A percentile compares a stretch with the other conserved stretches of the same genome.
phyloP scores from a whole-genome alignment of 2,329 filamentous ascomycete species.

The Knufia fluminis region DNA sequence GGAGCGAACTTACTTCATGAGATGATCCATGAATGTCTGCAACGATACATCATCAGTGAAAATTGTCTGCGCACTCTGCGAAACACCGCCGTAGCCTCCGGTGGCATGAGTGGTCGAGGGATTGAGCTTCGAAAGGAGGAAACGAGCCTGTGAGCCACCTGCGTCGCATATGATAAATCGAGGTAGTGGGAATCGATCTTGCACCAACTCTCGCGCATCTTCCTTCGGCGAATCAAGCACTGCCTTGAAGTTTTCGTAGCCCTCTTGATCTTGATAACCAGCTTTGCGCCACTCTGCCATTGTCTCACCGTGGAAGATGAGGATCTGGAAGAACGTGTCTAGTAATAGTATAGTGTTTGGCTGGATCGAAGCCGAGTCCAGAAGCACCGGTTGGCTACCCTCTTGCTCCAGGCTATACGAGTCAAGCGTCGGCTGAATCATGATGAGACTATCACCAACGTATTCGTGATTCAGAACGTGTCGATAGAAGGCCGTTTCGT shows the following conservation, averaged over 20 bases:
- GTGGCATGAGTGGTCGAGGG: slow-evolving; percentile 94
- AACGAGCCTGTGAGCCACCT: slow-evolving; percentile 95
- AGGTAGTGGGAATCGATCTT: slow-evolving; percentile 93
- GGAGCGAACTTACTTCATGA: slow-evolving; percentile 75
- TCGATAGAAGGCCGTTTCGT: slow-evolving; percentile 97
- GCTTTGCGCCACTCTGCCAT: slow-evolving; percentile 97
- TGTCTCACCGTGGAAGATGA: slow-evolving; percentile 98
- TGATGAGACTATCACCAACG: slow-evolving; percentile 89
- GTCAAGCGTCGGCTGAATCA: slow-evolving; percentile 97
- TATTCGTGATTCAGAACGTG: slow-evolving; percentile 97
- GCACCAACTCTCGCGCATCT: slow-evolving; percentile 91
- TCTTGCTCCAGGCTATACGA: slow-evolving; percentile 97
- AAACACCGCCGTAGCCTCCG: slow-evolving; percentile 80
- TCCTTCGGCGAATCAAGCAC: slow-evolving; percentile 91
- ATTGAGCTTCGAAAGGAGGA: slow-evolving; percentile 93
- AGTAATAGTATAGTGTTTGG: slow-evolving; percentile 86
- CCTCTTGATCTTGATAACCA: slow-evolving; percentile 94
- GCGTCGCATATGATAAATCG: slow-evolving; percentile 98
- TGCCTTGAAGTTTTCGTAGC: slow-evolving; percentile 89
- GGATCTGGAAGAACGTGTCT: slow-evolving; percentile 98
- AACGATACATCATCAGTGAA: slow-evolving; percentile 98
- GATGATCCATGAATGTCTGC: slow-evolving; percentile 98
- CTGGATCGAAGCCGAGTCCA: slow-evolving; percentile 94
- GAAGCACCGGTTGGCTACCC: slow-evolving; percentile 80
- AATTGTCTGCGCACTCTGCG: slow-evolving; percentile 89